These are phyloP conservation scores for Picochlorum sp. DNA, from an alignment of 139 green algal species.

Conservation along the genomic window DNA sequence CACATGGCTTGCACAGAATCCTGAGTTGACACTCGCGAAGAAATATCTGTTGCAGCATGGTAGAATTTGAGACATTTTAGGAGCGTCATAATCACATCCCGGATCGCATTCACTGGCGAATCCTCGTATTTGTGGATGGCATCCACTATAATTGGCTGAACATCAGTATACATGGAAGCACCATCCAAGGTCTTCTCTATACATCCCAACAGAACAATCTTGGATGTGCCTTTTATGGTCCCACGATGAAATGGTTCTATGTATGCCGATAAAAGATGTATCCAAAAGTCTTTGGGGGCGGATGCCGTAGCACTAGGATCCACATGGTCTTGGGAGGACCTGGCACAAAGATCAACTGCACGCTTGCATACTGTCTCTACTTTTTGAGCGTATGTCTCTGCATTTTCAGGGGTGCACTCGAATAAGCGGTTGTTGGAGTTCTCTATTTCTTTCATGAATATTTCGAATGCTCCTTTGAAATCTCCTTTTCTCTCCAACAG, in stretches of 20 bases:
- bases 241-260: too few species aligned
- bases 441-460: slow-evolving; percentile 24
- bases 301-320: background rate
- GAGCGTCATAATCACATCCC: too few species aligned
- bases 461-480: slow-evolving; percentile 30
- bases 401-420: background rate
- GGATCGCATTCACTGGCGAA: too few species aligned
- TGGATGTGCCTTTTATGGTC: too few species aligned
- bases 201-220: background rate
- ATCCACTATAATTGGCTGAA: too few species aligned
- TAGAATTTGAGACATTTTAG: too few species aligned
- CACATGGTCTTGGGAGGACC: slow-evolving; percentile 6
- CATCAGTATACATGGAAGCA: background rate
- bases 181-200: background rate
- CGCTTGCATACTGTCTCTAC: background rate
- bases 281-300: background rate
- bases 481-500: slow-evolving; percentile 56
- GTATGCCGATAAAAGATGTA: background rate
- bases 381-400: background rate
- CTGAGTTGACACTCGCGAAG: too few species aligned
- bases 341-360: background rate
- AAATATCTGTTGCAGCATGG: too few species aligned
- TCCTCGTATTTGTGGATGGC: too few species aligned
- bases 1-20: too few species aligned
- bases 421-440: slow-evolving; percentile 18